Percentiles rank a stretch among this genome's conserved stretches.
These are phyloP conservation scores for Xylaria flabelliformis DNA, from an alignment of 495 filamentous ascomycete species.

Conservation along the genomic window DNA sequence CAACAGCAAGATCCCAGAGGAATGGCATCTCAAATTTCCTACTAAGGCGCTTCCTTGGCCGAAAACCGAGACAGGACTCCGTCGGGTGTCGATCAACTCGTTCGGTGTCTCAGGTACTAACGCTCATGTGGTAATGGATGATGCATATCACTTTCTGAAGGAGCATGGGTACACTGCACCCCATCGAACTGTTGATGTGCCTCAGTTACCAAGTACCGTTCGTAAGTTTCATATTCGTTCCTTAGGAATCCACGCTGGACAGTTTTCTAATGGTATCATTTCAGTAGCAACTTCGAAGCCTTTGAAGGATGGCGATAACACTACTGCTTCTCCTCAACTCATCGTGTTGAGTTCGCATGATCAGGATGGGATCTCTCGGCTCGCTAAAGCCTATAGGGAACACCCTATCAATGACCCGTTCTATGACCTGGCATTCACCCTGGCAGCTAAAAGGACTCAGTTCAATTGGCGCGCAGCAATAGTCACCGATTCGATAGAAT, in stretches of 20 bases:
- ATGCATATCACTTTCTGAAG: conserved; percentile 23
- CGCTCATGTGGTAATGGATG: conserved; percentile 61
- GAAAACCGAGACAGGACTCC: conserved; percentile 29
- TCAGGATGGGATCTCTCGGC: background rate
- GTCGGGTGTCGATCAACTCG: conserved; percentile 54
- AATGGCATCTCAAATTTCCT: conserved; percentile 33
- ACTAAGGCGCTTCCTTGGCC: conserved; percentile 31
- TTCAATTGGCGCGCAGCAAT: background rate
- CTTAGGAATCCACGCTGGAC: background rate
- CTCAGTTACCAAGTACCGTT: background rate
- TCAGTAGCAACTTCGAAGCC: background rate
- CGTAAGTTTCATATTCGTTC: background rate
- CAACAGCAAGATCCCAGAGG: conserved; percentile 44
- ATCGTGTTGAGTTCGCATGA: background rate
- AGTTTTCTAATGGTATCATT: background rate
- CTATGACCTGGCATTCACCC: background rate
- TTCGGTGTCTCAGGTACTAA: conserved; percentile 64
- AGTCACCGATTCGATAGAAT: background rate
- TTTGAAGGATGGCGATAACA: background rate
- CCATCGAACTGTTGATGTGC: background rate
- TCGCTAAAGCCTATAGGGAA: background rate
- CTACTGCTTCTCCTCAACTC: background rate
- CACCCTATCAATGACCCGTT: background rate
- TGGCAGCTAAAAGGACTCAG: background rate
- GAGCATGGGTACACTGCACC: background rate